Percentiles rank a stretch among this genome's conserved stretches.
phyloP scores from a whole-genome alignment of 2,329 filamentous ascomycete genomes.

The Pleomassaria siparia region DNA sequence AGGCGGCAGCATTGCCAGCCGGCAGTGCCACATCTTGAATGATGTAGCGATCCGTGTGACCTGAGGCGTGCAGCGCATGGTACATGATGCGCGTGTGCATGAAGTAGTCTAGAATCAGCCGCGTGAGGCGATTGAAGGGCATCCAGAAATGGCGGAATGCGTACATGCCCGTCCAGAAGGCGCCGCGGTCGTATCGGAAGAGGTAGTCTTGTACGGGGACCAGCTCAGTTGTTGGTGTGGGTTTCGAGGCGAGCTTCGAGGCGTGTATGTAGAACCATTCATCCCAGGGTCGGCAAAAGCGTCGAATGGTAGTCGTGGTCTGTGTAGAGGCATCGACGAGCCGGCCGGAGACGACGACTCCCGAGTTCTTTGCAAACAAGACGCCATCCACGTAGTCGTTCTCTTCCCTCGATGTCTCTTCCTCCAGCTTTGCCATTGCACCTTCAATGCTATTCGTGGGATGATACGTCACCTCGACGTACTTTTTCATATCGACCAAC shows the following conservation, averaged over 20 bases:
- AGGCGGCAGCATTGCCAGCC: slow-evolving; percentile 50
- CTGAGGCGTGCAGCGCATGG: slow-evolving; percentile 61
- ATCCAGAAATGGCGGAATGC: slow-evolving; percentile 61
- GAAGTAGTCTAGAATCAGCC: slow-evolving; percentile 61
- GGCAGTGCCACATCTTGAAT: slow-evolving; percentile 66
- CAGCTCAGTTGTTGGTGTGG: slow-evolving; percentile 34
- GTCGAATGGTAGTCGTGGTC: slow-evolving; percentile 24
- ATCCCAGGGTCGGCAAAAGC: slow-evolving; percentile 60
- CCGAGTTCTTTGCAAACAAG: slow-evolving; percentile 56
- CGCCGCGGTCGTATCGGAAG: slow-evolving; percentile 64
- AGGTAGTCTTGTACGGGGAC: slow-evolving; percentile 58
- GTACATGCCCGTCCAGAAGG: slow-evolving; percentile 64
- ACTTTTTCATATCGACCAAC: slow-evolving; percentile 54
- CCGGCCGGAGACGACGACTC: slow-evolving; percentile 62
- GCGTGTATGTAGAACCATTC: slow-evolving; percentile 76
- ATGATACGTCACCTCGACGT: slow-evolving; percentile 65
- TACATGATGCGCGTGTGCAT: slow-evolving; percentile 66
- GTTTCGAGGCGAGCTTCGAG: slow-evolving; percentile 11
- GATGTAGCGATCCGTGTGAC: slow-evolving; percentile 57
- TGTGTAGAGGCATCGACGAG: slow-evolving; percentile 50
- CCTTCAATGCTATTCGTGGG: slow-evolving; percentile 54
- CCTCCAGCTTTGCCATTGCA: slow-evolving; percentile 51
- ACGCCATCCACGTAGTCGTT: slow-evolving; percentile 72
- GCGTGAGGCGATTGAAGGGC: slow-evolving; percentile 60
- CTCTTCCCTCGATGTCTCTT: slow-evolving; percentile 41